Base-by-base conservation (phyloP, 23 red algal genomes). In the Gracilariopsis chorda region DNA sequence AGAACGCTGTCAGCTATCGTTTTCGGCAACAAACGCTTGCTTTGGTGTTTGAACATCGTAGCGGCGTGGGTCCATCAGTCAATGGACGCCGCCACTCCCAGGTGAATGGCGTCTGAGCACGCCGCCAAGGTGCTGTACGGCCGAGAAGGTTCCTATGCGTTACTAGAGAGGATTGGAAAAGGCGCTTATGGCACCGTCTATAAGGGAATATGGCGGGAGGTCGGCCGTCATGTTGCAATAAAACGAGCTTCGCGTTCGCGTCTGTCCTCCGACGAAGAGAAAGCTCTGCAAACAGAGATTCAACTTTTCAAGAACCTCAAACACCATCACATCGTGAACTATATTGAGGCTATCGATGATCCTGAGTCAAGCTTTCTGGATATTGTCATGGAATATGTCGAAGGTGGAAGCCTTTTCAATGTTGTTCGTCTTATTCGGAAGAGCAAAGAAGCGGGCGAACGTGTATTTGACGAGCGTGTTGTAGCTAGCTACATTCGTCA, bases 381-480 rank as follows among this genome's bases (percentile, higher is more conserved):
- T 39, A 98, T 98, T 71, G 90, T 98, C n/a, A 98, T 98, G 95
- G 95, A 98, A 43, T 98, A 69, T 74, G 91, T 98, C 35, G 95
- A 98, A 60, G 95, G 95, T 2, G 95, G 95, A 52, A 94, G 90
- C 33, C 59, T 98, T 27, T 73, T 71, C 41, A 76, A 63, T 44
- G 73, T 95, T 47, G 84, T 95, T 41, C 63, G 80, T 19, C 21
- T 28, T 19, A 81, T 95, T 49, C 87, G 87, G 48, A 82, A 77
- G 42, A 83, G 79, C 33, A 57, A 67, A 36, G 81, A 47, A 37
- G 68, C 43, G 44, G 81, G 75, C 19, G 74, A 81, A 53, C 59
- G 64, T 17, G 73, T 95, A 0, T 90, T 99, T 52, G 80, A 89
- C 19, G 97, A 99, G 48, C 13, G 70, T 27, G 68, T 96, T 11